These are phyloP conservation scores for Phaseolus coccineus DNA, from an alignment of 331 rosid genomes.

Conservation along the genomic window DNA sequence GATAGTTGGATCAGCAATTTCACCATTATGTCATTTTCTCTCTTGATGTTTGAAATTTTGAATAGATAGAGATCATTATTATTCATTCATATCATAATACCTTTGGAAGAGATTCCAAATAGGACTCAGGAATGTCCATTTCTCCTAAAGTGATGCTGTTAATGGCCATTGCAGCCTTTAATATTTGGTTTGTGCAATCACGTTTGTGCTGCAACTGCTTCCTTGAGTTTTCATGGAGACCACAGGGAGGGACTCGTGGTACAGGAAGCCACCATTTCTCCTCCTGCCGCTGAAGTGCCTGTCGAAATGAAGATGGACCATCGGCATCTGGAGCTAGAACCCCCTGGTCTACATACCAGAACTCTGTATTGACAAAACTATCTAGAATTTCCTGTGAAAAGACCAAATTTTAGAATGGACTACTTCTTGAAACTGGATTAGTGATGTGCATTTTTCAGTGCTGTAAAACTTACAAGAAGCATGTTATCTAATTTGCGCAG, in stretches of 20 bases:
- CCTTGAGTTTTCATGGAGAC: conserved; percentile 74
- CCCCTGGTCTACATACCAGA: conserved; percentile 98
- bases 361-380: conserved; percentile 72
- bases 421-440: conserved; percentile 27
- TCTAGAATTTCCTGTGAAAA: conserved; percentile 80
- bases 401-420: conserved; percentile 36
- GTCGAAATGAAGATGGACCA: conserved; percentile 72
- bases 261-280: conserved; percentile 99
- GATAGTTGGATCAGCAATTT: conserved; percentile 39
- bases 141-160: conserved; percentile 81
- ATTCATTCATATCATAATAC: conserved; percentile 50
- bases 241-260: conserved; percentile 89
- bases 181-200: conserved; percentile 82
- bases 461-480: conserved; percentile 83
- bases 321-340: conserved; percentile 70
- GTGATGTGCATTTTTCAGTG: conserved; percentile 20
- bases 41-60: neutral
- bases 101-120: conserved; percentile 89
- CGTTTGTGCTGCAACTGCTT: conserved; percentile 91
- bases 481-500: conserved; percentile 92
- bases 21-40: conserved; percentile 16
- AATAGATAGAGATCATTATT: conserved; percentile 11
- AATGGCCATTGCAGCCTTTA: conserved; percentile 94
- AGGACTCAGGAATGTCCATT: conserved; percentile 87
- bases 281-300: conserved; percentile 83